Base-by-base conservation (phyloP, 192 early-diverging fungal species). In the Ambispora gerdemannii region DNA sequence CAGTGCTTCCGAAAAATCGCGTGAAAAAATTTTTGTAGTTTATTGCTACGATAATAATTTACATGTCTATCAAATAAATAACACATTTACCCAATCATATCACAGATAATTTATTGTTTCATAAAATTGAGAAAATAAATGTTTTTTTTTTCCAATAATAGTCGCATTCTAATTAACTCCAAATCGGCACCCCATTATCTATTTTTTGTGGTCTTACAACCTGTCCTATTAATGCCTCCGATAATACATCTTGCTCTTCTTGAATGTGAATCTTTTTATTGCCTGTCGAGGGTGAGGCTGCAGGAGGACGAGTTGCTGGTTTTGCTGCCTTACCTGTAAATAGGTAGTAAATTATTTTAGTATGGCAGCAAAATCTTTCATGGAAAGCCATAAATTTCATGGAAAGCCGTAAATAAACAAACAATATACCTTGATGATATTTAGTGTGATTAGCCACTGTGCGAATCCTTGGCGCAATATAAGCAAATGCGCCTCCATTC, bases 221-320 rank as follows among this genome's bases (percentile, higher is more conserved):
- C 71, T 88, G 79, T 61, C 90, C 90, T 36, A 88, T 83, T 60
- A 93, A 79, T 3, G 92, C 92, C 66, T 89, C 80, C 36, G 86
- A 82, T 28, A 90, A 76, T 63, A 93, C 71, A 35, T 81, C 80
- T 77, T 90, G 89, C 78, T 92, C 90, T 77, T 93, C 91, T 69
- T 87, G 83, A 81, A 91, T 84, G 75, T 96, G 94, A 70, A 91
- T 89, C 90, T 95, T 95, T 88, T 98, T 95, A 80, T 92, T 88
- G 68, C 96, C 96, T 22, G 96, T 96, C 49, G 91, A 90, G 34
- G 91, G 89, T n/a, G 90, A 87, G 28, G 93, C 96, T 38, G 90
- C 91, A 50, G 91, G 91, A 68, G 91, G 90, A 61, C 96, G 90
- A 43, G 95, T 94, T 28, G 92, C 94, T 76, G 90, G 91, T 52